Evolutionary conservation across 345 rosid species (phyloP).

Genomic region (Sisymbrium irio): DNA sequence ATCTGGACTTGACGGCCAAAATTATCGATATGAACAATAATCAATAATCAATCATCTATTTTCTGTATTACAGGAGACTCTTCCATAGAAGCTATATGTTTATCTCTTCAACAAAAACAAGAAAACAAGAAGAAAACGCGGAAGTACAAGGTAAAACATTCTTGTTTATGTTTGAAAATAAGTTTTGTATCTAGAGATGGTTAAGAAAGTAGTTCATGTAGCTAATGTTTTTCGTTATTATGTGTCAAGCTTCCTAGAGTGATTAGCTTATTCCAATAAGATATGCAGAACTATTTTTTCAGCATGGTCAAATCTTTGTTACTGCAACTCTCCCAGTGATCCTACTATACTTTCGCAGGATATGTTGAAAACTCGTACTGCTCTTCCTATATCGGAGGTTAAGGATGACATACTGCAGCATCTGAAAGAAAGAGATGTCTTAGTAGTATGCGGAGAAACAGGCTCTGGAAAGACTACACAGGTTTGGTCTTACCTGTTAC

Average conservation of each 20-base stretch:
- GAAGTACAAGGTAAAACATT: conserved; percentile 62
- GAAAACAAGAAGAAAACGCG: conserved; percentile 51
- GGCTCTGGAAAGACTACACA: conserved; percentile 99
- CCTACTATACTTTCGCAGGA: conserved; percentile 43
- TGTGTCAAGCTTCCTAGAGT: not conserved
- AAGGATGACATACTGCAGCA: conserved; percentile 61
- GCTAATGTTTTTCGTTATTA: not conserved
- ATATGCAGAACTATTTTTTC: not conserved
- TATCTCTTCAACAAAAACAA: conserved; percentile 54
- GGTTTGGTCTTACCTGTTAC: conserved; percentile 41
- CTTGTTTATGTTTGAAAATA: conserved; percentile 4
- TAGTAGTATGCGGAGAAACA: conserved; percentile 94
- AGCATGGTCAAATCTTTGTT: conserved; percentile 13
- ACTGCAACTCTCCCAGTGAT: not conserved
- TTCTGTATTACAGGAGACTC: conserved; percentile 37
- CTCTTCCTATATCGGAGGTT: conserved; percentile 77
- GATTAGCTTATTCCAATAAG: not conserved
- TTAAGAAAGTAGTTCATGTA: conserved; percentile 3
- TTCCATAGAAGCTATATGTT: conserved; percentile 53
- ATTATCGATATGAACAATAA: not conserved
- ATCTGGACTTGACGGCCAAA: not conserved
- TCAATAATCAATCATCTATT: not conserved
- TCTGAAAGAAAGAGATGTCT: conserved; percentile 68
- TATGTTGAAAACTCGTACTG: conserved; percentile 52
- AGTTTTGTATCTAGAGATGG: not conserved